These are phyloP conservation scores for Avena insularis DNA, from an alignment of 176 grass and related monocot genomes.

Conservation along the genomic window DNA sequence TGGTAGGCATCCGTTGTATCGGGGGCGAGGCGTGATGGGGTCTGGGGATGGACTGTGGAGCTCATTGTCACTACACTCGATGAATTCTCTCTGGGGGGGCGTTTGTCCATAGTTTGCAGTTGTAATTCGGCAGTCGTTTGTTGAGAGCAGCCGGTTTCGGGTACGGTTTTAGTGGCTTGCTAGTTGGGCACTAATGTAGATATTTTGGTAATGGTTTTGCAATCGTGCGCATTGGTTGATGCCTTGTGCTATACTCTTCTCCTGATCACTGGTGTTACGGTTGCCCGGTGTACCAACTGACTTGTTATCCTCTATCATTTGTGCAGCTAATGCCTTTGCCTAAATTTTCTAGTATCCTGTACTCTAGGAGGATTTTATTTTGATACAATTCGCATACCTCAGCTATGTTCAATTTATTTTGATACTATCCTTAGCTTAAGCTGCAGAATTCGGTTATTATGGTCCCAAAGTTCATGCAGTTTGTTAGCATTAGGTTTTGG, in stretches of 20 bases:
- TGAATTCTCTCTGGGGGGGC: slow-evolving; percentile 1
- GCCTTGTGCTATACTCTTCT: slow-evolving; percentile 35
- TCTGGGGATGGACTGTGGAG: not conserved
- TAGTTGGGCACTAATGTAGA: slow-evolving; percentile 37
- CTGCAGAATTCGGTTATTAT: not conserved
- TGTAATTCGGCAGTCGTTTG: not conserved
- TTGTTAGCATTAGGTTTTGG: slow-evolving; percentile 30
- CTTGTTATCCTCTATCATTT: slow-evolving; percentile 10
- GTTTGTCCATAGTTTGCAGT: not conserved
- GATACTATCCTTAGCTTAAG: not conserved
- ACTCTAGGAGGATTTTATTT: not conserved
- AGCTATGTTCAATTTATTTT: slow-evolving; percentile 1
- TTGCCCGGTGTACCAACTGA: not conserved
- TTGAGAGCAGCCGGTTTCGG: not conserved
- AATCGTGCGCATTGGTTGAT: not conserved
- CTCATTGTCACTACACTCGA: slow-evolving; percentile 21
- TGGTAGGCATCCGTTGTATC: not conserved
- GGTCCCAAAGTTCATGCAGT: not conserved
- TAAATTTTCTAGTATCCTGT: slow-evolving; percentile 20
- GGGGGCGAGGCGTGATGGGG: not conserved
- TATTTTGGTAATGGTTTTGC: not conserved
- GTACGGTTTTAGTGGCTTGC: not conserved
- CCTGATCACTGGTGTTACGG: not conserved
- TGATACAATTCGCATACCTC: not conserved
- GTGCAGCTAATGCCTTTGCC: not conserved